Evolutionary conservation across 1,284 basidiomycete species (phyloP), one percentile per base, ranked within the genome.

Genomic region (Trichosporon faecale): DNA sequence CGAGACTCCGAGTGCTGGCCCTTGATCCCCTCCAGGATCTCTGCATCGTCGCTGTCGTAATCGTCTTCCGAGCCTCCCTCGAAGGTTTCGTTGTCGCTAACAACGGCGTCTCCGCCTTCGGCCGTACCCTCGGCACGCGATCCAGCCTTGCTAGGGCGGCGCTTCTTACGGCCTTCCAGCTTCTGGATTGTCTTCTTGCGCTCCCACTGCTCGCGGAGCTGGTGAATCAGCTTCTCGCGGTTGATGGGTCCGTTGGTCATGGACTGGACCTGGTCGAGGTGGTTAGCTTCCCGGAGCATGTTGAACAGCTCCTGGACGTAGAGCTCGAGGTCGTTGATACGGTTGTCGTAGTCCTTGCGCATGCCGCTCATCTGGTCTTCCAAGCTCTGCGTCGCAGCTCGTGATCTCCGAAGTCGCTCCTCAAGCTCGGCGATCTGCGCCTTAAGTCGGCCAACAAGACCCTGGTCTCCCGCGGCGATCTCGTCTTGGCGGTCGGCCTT

Each of bases 301-400:
- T 91, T 88, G 86, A 96, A 98, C 21, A 98, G 83, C 82, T 98
- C 95, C 85, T 93, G 89, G 72, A 96, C 95, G 85, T 97, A 93
- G 7, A 91, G 87, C 80, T 98, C 94, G 18, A 98, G 88, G 79
- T 94, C 92, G 0, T 89, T 87, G 69, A 98, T 93, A 72, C 91
- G 90, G 72, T 94, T 91, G 77, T 96, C 92, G 78, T 96, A 96
- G 12, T 89, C 89, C 37, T 85, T 84, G 79, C 91, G 92, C 85
- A 96, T 93, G 64, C 88, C 88, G 72, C 89, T 90, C 75, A 98
- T 85, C 79, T 95, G 91, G 23, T 88, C 88, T 76, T 93, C 91
- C 5, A 94, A 85, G 65, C 89, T 86, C 29, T 89, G 86, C 5
- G 90, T 91, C 11, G 90, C 93, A 68, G 92, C 91, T 29, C 96